Conservation (phyloP, 208 protist species). For the Acanthamoeba culbertsoni region DNA sequence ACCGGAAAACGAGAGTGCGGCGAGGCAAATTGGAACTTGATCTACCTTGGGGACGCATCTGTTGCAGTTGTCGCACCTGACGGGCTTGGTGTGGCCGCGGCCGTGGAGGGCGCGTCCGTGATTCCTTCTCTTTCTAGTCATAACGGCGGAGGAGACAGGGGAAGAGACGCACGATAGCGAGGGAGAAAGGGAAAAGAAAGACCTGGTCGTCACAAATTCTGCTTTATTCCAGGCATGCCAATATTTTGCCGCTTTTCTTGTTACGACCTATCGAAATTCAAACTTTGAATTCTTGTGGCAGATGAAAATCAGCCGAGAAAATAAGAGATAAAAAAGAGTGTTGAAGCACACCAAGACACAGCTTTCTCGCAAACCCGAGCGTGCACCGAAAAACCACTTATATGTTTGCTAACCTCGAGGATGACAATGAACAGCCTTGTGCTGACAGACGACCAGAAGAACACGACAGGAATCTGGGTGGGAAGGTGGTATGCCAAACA, state of each 20-base stretch:
- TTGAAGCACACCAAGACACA: too few relatives aligned
- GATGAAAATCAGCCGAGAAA: too few relatives aligned
- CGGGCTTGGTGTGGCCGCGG: constrained; percentile 81
- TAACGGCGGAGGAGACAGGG: constrained; percentile 28
- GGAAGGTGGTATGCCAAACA: too few relatives aligned
- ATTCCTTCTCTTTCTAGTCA: constrained; percentile 89
- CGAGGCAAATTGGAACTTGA: not conserved
- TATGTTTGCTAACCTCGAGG: too few relatives aligned
- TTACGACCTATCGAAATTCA: not conserved
- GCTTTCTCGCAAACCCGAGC: too few relatives aligned
- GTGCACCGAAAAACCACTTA: too few relatives aligned
- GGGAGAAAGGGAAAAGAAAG: constrained; percentile 21
- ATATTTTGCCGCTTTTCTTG: not conserved
- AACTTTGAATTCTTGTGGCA: too few relatives aligned
- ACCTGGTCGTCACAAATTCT: not conserved
- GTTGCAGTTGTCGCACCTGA: constrained; percentile 89
- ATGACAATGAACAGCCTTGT: too few relatives aligned
- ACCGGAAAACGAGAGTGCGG: not conserved
- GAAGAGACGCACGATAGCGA: constrained; percentile 43
- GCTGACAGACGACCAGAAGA: too few relatives aligned
- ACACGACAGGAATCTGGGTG: too few relatives aligned
- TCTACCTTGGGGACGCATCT: constrained; percentile 84
- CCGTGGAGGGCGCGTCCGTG: constrained; percentile 84
- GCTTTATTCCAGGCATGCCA: not conserved
- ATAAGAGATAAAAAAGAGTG: too few relatives aligned